phyloP scores from a whole-genome alignment of 306 rosid genomes.

The Prunus kanzakura region DNA sequence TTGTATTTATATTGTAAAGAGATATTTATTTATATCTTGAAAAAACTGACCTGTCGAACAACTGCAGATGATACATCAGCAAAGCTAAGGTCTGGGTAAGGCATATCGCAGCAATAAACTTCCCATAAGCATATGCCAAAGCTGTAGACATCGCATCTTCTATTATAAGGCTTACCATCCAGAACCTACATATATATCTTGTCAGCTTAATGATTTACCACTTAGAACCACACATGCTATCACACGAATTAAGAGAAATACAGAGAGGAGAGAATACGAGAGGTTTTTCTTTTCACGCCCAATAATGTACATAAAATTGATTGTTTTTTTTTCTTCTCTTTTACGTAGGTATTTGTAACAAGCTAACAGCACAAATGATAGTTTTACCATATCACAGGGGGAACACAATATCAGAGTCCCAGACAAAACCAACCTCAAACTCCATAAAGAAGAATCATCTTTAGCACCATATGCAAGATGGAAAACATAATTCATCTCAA shows the following conservation, averaged over 20 bases:
- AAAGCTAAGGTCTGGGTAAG: conserved; percentile 70
- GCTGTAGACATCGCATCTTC: conserved; percentile 79
- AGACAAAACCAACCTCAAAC: background rate
- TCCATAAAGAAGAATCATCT: background rate
- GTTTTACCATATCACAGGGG: background rate
- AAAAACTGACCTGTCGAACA: conserved; percentile 52
- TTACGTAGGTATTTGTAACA: background rate
- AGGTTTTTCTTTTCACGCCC: conserved; percentile 4
- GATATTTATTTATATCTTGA: background rate
- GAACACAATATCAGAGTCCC: background rate
- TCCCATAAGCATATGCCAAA: conserved; percentile 81
- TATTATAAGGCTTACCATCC: conserved; percentile 70
- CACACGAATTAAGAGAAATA: background rate
- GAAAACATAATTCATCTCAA: background rate
- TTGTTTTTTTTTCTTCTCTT: too few relatives aligned
- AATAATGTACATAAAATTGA: background rate
- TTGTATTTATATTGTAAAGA: background rate
- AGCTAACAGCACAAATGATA: background rate
- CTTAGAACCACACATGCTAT: background rate
- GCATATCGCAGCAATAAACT: conserved; percentile 68
- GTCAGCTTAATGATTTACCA: background rate
- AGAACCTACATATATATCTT: conserved; percentile 43
- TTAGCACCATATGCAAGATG: too few relatives aligned
- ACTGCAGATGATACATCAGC: conserved; percentile 61
- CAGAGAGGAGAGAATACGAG: background rate